Evolutionary conservation across 2,329 filamentous ascomycete species (phyloP), one percentile per base, ranked within the genome.

Genomic region (Sporothrix brunneoviolacea): DNA sequence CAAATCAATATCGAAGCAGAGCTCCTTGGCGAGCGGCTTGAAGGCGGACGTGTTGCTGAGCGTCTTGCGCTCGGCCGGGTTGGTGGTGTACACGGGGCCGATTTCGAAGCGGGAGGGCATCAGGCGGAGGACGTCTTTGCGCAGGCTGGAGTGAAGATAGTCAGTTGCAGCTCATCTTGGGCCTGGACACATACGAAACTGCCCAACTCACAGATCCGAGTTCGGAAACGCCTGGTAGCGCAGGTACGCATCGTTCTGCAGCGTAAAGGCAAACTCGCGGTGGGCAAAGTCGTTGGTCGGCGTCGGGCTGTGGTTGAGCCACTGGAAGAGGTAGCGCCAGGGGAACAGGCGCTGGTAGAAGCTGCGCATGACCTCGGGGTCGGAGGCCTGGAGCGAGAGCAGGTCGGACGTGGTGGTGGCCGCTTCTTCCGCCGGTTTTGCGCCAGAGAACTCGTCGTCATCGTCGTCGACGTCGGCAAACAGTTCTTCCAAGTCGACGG

Each of bases 1-100:
- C 79, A 98, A 79, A 79, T 98, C 93, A 61, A 98, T 97, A 84
- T 98, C 93, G 68, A 98, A 97, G 60, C 95, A 95, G 35, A 98
- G 73, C 67, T 98, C 93, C 67, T 98, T 98, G 50, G 87, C 79
- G 28, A 96, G 68, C 0, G 93, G 91, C 56, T 84, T 86, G 71
- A 98, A 96, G 8, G 88, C 82, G 42, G 82, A 81, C 32, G 84
- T 79, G 66, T 90, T 91, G 48, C 85, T 82, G 30, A 97, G 69
- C 0, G 84, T 84, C 70, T 97, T 98, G 62, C 91, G 84, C 61
- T 98, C 93, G 60, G 90, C 85, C 1, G 93, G 93, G 65, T 97
- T 96, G 41, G 90, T 86, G 47, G 79, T 89, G 71, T 98, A 98
- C 43, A 96, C 86, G n/a, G 93, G 93, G 1, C 93, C 93, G 61